Evolutionary conservation across 441 rosid species (phyloP).

Genomic region (Cnidoscolus chayamansa): DNA sequence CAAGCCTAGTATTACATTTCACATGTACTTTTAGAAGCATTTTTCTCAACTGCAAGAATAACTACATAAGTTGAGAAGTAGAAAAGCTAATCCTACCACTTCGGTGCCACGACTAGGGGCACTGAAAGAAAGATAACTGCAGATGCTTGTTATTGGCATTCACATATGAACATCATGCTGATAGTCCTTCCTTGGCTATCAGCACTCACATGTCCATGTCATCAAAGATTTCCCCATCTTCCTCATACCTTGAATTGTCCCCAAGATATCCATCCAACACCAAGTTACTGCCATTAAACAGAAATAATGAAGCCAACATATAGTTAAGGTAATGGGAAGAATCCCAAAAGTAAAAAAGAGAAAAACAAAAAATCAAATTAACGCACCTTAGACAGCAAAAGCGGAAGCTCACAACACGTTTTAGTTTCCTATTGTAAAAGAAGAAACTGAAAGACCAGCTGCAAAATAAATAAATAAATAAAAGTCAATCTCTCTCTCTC

Average conservation of each 20-base stretch:
- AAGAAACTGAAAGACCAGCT: slow-evolving; percentile 96
- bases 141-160: slow-evolving; percentile 15
- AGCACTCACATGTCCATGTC: slow-evolving; percentile 78
- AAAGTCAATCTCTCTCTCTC: not conserved
- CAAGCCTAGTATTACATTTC: slow-evolving; percentile 9
- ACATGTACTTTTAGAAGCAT: slow-evolving; percentile 16
- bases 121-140: slow-evolving; percentile 20
- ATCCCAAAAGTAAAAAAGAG: not conserved
- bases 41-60: slow-evolving; percentile 16
- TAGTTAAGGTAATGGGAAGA: slow-evolving; percentile 1
- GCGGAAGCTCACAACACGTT: slow-evolving; percentile 77
- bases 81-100: slow-evolving; percentile 27
- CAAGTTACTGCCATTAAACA: slow-evolving; percentile 64
- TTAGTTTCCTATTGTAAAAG: slow-evolving; percentile 83
- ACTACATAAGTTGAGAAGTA: slow-evolving; percentile 8
- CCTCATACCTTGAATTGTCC: slow-evolving; percentile 40
- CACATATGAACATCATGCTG: slow-evolving; percentile 26
- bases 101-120: slow-evolving; percentile 7
- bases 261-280: slow-evolving; percentile 52
- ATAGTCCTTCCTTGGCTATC: slow-evolving; percentile 15
- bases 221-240: slow-evolving; percentile 69
- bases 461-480: slow-evolving; percentile 24
- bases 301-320: not conserved
- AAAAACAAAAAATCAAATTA: not conserved
- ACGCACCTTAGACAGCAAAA: slow-evolving; percentile 76